Evolutionary conservation across 2,329 filamentous ascomycete species (phyloP), one percentile per base, ranked within the genome.

Genomic region (Chrysosphaeria jannelii): DNA sequence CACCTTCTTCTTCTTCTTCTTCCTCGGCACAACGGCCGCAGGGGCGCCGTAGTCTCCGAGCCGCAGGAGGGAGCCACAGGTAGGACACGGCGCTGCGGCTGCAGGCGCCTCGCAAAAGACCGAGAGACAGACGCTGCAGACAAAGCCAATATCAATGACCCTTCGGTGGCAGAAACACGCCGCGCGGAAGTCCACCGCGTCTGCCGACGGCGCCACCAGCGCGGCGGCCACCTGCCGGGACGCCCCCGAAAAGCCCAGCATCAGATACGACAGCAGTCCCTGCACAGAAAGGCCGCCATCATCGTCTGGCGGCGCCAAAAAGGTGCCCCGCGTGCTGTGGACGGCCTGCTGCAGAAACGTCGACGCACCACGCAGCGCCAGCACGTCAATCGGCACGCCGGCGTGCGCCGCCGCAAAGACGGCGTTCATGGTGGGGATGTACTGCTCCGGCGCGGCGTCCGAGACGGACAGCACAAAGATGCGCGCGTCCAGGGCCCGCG

Each of bases 381-480:
- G 58, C 16, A 90, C 81, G 42, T 97, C 85, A 36, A 97, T 78
- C 13, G 79, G 74, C 31, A 97, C 76, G 34, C 63, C 62, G 26
- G 78, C 58, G 31, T 81, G 67, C 37, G 89, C 74, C 28, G 81
- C 85, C 3, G 85, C 85, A 44, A 97, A 97, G 29, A 93, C 89
- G 35, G 70, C 63, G 47, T 97, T 97, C 85, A 97, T 97, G 34
- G 89, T 85, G 1, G 81, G 71, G 26, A 97, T 97, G 48, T 97
- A 97, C 43, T 93, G 71, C 5, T 78, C 65, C 0, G 89, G 61
- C 35, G 81, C 72, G 20, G 57, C 56, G 37, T 76, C 76, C 22
- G 75, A 89, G 4, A 91, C 78, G 22, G 74, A 89, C 25, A 97
- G 43, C 31, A 93, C 66, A 25, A 97, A 57, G 36, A 97, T 89